Evolutionary conservation across 2,329 filamentous ascomycete species (phyloP), one percentile per base, ranked within the genome.

Genomic region (Chrysoporthe austroafricana): DNA sequence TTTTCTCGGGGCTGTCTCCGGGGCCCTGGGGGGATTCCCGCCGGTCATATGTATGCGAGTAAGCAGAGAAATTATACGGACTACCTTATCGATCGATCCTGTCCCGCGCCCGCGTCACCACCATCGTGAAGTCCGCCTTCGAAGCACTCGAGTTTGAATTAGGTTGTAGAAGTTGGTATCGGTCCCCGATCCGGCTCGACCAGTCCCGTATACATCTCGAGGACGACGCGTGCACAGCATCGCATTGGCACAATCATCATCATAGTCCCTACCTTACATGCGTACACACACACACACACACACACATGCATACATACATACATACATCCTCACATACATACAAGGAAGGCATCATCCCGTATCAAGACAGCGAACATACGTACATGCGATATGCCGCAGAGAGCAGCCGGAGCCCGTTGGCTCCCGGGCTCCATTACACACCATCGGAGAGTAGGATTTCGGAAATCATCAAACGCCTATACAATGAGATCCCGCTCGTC

Each of bases 11-110:
- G 21, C 21, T 54, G 8, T 13, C 13, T 54, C 9, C 8, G 1
- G 26, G 13, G 36, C 26, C 32, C 52, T 56, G 32, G 18, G 26
- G 13, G 32, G 32, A 32, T 34, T 11, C 26, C 32, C 14, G 5
- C 26, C 6, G 52, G 14, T 56, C 52, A 36, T 16, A 56, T 56
- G 32, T 56, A 56, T 36, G 52, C 52, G 52, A 56, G 52, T 56
- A 57, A 32, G 54, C 54, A 57, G 34, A 57, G 32, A 57, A 57
- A 18, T n/a, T 39, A 39, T 57, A 32, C 54, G 16, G 54, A 11
- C 54, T 39, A 54, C 21, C n/a, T 52, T 52, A 26, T 39, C 54
- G 18, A 6, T 56, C 14, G 32, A 36, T 36, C 14, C 36, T 4
- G 13, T 34, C 3, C 50, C 16, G 21, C 50, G 5, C 4, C 2